A percentile compares a stretch with the other conserved stretches of the same genome.
Evolutionary conservation across 768 basidiomycete genomes (phyloP).

Genomic region (Clitopilus passeckerianus): DNA sequence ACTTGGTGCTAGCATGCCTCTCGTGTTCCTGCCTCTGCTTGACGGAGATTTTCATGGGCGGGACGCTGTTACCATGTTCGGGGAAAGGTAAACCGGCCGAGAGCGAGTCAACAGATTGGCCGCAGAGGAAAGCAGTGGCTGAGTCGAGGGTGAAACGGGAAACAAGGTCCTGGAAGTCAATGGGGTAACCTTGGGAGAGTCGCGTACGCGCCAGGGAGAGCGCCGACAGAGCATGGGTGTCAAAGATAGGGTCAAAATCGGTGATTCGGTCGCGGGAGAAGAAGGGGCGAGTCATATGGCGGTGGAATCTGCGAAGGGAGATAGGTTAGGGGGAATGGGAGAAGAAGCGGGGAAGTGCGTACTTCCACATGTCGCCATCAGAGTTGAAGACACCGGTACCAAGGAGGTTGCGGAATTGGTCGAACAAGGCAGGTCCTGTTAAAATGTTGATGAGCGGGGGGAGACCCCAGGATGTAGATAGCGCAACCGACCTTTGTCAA

Average conservation of each 20-base stretch:
- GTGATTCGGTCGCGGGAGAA: slow-evolving; percentile 49
- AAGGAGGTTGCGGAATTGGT: slow-evolving; percentile 25
- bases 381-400: slow-evolving; percentile 60
- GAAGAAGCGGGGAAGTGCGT: slow-evolving; percentile 1
- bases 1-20: slow-evolving; percentile 29
- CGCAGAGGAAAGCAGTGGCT: slow-evolving; percentile 55
- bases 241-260: slow-evolving; percentile 48
- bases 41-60: neutral
- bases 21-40: neutral
- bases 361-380: slow-evolving; percentile 60
- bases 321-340: neutral
- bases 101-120: slow-evolving; percentile 40
- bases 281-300: slow-evolving; percentile 57
- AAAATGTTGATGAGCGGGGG: no score
- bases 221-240: slow-evolving; percentile 41
- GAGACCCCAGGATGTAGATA: slow-evolving; percentile 5
- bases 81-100: slow-evolving; percentile 46
- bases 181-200: slow-evolving; percentile 38
- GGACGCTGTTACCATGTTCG: slow-evolving; percentile 18
- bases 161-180: slow-evolving; percentile 49
- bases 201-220: slow-evolving; percentile 38
- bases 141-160: slow-evolving; percentile 57
- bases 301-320: slow-evolving; percentile 40
- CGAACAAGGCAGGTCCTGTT: slow-evolving; percentile 12
- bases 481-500: slow-evolving; percentile 20